Conservation (phyloP, 1,284 basidiomycete species). For the Boletus mariae region DNA sequence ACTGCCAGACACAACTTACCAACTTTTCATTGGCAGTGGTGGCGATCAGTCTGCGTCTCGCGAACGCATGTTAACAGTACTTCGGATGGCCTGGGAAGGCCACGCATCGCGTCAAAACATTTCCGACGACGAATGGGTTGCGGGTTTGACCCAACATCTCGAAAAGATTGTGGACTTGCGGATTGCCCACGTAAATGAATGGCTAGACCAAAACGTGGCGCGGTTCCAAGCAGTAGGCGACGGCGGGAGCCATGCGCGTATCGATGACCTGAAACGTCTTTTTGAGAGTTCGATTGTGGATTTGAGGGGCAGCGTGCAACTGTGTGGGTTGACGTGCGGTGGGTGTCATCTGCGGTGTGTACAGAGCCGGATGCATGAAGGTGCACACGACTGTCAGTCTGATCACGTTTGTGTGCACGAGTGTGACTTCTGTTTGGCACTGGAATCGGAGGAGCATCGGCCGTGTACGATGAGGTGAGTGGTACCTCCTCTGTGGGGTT, state of each 20-base stretch:
- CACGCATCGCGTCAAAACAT: slow-evolving; percentile 30
- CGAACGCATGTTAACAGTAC: slow-evolving; percentile 29
- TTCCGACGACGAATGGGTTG: slow-evolving; percentile 41
- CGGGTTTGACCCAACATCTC: slow-evolving; percentile 37
- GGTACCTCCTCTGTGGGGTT: not conserved
- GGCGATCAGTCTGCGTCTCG: slow-evolving; percentile 21
- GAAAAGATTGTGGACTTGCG: slow-evolving; percentile 38
- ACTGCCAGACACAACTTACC: slow-evolving; percentile 32
- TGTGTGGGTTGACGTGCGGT: slow-evolving; percentile 47
- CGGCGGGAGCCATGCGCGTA: slow-evolving; percentile 36
- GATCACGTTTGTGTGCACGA: slow-evolving; percentile 41
- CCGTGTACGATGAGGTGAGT: slow-evolving; percentile 47
- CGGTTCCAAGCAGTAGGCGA: slow-evolving; percentile 38
- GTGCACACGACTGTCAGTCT: slow-evolving; percentile 47
- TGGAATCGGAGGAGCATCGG: slow-evolving; percentile 28
- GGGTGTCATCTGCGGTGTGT: slow-evolving; percentile 49
- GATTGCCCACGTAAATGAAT: slow-evolving; percentile 44
- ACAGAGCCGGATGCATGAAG: slow-evolving; percentile 42
- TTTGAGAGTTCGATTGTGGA: slow-evolving; percentile 43
- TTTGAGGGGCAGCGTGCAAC: slow-evolving; percentile 42
- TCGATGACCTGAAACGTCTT: slow-evolving; percentile 44
- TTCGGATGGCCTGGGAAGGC: slow-evolving; percentile 36
- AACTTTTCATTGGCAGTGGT: slow-evolving; percentile 37
- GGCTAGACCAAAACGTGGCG: slow-evolving; percentile 47
- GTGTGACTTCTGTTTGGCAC: slow-evolving; percentile 44